Conservation (phyloP, 352 stramenopile species). For the Pilasporangium apinafurcum region DNA sequence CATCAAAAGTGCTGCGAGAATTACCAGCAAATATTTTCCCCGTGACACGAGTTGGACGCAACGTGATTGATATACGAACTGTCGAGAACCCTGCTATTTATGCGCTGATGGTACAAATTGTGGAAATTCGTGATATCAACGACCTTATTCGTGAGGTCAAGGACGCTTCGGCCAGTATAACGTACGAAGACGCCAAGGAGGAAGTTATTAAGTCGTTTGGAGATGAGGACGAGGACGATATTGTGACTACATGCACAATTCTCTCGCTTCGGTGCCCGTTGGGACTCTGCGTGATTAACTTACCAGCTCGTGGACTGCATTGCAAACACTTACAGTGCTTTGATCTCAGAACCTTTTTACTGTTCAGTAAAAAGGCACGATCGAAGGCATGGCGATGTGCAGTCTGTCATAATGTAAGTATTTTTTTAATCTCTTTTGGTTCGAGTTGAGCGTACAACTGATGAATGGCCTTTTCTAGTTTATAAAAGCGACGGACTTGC, state of each 20-base stretch:
- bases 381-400: constrained; percentile 89
- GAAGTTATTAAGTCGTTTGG: constrained; percentile 79
- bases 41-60: constrained; percentile 58
- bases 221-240: constrained; percentile 72
- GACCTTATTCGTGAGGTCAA: constrained; percentile 58
- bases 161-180: constrained; percentile 52
- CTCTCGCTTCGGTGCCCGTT: constrained; percentile 88
- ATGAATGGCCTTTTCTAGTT: constrained; percentile 33
- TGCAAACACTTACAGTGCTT: constrained; percentile 97
- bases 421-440: background rate
- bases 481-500: constrained; percentile 84
- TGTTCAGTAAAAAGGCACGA: constrained; percentile 84
- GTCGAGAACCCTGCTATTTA: constrained; percentile 57
- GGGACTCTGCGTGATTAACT: constrained; percentile 81
- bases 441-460: background rate
- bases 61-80: constrained; percentile 67
- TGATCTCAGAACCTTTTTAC: constrained; percentile 90
- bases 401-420: constrained; percentile 84
- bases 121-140: constrained; percentile 57
- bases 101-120: constrained; percentile 68
- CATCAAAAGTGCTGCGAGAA: constrained; percentile 77
- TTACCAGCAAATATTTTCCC: constrained; percentile 70
- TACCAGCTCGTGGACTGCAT: constrained; percentile 82
- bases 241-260: constrained; percentile 81
- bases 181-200: constrained; percentile 65